These are phyloP conservation scores for Solanum bukasovii DNA, from an alignment of 257 asterid genomes.

Conservation along the genomic window DNA sequence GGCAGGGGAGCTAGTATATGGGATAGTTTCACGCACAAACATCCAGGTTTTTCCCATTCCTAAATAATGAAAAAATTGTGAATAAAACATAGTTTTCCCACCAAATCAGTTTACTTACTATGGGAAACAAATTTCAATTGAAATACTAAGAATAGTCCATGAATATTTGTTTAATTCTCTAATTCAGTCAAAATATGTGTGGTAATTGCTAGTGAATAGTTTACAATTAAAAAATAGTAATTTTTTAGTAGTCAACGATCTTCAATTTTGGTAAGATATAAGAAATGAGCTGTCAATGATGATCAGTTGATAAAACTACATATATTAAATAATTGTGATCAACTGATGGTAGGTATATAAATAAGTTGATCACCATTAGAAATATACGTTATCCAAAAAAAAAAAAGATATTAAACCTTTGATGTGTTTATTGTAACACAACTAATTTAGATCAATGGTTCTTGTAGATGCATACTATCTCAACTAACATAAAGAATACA, in stretches of 20 bases:
- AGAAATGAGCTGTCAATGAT: background rate
- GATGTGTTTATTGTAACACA: background rate
- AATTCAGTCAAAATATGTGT: background rate
- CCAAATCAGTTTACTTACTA: too few relatives aligned
- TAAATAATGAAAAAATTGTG: too few relatives aligned
- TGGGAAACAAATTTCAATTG: too few relatives aligned
- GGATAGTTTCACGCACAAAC: constrained; percentile 24
- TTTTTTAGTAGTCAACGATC: background rate
- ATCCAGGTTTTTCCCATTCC: background rate
- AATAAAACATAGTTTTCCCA: too few relatives aligned
- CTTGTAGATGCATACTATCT: background rate
- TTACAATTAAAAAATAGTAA: too few relatives aligned
- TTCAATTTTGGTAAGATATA: background rate
- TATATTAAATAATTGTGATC: background rate
- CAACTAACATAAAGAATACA: background rate
- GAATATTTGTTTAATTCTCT: background rate
- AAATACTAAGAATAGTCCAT: too few relatives aligned
- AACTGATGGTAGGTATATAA: background rate
- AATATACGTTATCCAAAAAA: background rate
- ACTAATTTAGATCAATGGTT: background rate
- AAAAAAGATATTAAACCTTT: background rate
- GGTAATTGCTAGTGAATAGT: background rate
- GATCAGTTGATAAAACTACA: background rate
- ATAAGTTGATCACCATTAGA: background rate
- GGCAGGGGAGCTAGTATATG: constrained; percentile 29